These are phyloP conservation scores for Corchorus capsularis DNA, from an alignment of 345 rosid species.

Conservation along the genomic window DNA sequence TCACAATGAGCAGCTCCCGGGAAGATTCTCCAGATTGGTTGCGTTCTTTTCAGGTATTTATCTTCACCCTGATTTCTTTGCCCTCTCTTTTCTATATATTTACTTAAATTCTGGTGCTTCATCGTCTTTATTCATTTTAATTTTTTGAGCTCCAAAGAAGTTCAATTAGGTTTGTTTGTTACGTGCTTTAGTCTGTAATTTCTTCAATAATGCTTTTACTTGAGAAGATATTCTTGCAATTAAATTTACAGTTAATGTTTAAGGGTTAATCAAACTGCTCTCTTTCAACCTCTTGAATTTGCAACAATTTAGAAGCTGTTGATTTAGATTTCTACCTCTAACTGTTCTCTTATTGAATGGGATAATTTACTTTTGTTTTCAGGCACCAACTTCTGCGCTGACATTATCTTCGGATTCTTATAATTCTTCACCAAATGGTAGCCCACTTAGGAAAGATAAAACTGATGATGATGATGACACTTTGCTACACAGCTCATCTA, in stretches of 20 bases:
- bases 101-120: not conserved
- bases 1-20: constrained; percentile 62
- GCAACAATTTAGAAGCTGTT: not conserved
- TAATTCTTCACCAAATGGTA: constrained; percentile 41
- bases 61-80: not conserved
- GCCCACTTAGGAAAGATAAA: constrained; percentile 36
- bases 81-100: not conserved
- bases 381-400: constrained; percentile 60
- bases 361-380: constrained; percentile 22
- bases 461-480: constrained; percentile 28
- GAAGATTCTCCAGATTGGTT: constrained; percentile 89
- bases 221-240: not conserved
- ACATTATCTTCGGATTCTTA: constrained; percentile 60
- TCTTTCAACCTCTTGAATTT: not conserved
- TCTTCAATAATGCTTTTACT: not conserved
- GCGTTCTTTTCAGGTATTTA: constrained; percentile 62
- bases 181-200: not conserved
- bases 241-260: not conserved
- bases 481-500: constrained; percentile 29
- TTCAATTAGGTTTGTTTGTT: not conserved
- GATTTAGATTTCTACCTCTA: not conserved
- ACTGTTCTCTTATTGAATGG: not conserved
- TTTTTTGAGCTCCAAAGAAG: not conserved
- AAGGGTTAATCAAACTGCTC: not conserved
- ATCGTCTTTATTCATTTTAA: not conserved